phyloP scores from a whole-genome alignment of 805 yeast genomes.

The Yamadazyma olivae region DNA sequence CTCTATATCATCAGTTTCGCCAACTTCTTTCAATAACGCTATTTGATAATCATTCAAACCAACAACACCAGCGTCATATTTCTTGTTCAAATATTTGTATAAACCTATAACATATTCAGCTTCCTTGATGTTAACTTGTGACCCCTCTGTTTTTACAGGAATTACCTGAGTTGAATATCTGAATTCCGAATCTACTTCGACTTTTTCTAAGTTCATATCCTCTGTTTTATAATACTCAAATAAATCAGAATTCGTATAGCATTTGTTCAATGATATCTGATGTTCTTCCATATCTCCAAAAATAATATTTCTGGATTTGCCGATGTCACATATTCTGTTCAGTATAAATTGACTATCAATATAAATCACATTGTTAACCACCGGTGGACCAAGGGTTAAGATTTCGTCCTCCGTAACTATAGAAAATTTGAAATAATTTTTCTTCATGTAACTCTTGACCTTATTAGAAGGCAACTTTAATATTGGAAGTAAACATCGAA shows the following conservation, averaged over 20 bases:
- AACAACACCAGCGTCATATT: slow-evolving; percentile 5
- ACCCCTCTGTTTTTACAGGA: neutral
- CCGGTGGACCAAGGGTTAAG: neutral
- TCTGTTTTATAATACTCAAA: slow-evolving; percentile 3
- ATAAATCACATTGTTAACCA: neutral
- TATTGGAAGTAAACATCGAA: neutral
- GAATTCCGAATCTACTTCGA: neutral
- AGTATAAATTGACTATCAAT: slow-evolving; percentile 4
- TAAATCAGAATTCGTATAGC: slow-evolving; percentile 1
- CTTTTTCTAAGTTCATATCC: too few species aligned
- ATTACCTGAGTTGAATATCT: slow-evolving; percentile 1
- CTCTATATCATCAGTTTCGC: neutral
- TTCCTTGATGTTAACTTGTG: slow-evolving; percentile 8
- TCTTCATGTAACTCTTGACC: neutral
- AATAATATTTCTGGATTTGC: neutral
- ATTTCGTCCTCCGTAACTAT: slow-evolving; percentile 4
- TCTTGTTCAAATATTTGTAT: slow-evolving; percentile 2
- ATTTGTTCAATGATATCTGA: neutral
- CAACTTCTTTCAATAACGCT: slow-evolving; percentile 9
- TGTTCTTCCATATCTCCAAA: neutral
- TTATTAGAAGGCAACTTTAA: neutral
- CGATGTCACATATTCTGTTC: neutral
- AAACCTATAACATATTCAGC: slow-evolving; percentile 7
- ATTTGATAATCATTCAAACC: slow-evolving; percentile 9
- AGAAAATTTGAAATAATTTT: slow-evolving; percentile 1